A percentile compares a stretch with the other conserved stretches of the same genome.
Conservation (phyloP, 2,329 filamentous ascomycete species). For the Epichloe scottii region DNA sequence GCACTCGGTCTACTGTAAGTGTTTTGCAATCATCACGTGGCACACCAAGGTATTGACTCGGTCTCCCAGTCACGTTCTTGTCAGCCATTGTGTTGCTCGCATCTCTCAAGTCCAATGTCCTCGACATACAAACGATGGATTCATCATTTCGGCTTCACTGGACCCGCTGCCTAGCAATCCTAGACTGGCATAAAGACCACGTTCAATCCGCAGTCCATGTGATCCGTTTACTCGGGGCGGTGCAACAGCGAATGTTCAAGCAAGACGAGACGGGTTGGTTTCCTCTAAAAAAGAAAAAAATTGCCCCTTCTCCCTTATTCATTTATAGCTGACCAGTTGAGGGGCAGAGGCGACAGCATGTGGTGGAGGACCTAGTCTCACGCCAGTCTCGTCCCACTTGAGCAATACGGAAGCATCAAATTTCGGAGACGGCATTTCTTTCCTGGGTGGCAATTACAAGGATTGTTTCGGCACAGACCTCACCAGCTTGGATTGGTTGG, state of each 20-base stretch:
- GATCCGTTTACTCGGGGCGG: background rate
- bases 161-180: background rate
- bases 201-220: background rate
- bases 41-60: background rate
- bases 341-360: background rate
- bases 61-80: background rate
- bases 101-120: background rate
- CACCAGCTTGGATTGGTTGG: conserved; percentile 1
- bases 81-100: conserved; percentile 1
- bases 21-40: background rate
- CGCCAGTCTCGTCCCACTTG: background rate
- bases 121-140: background rate
- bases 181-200: background rate
- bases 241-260: conserved; percentile 3
- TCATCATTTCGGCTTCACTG: background rate
- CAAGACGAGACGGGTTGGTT: background rate
- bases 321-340: background rate
- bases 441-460: background rate
- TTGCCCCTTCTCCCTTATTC: background rate
- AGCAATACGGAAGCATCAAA: background rate
- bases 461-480: conserved; percentile 1
- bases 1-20: conserved; percentile 4
- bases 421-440: background rate
- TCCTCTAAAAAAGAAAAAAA: background rate
- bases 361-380: background rate